Conservation (phyloP, 257 asterid genomes). For the Salvia miltiorrhiza region DNA sequence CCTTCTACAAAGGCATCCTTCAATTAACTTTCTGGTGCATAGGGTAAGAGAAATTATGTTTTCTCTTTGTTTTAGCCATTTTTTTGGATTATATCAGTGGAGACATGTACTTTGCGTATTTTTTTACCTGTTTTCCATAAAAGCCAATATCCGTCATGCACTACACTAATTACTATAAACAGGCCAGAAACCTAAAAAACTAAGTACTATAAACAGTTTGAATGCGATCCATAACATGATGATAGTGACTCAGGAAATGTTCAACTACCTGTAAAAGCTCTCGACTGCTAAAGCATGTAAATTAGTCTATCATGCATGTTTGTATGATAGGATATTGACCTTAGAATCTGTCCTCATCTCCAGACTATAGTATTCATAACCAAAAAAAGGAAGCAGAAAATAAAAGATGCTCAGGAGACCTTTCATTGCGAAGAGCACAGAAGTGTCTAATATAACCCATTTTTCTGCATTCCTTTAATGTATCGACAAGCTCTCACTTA, state of each 20-base stretch:
- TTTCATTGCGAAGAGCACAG: neutral
- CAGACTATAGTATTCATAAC: neutral
- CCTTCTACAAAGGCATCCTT: slow-evolving; percentile 93
- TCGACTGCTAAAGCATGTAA: neutral
- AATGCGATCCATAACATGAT: too few species aligned
- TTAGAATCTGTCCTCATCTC: neutral
- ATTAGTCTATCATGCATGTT: neutral
- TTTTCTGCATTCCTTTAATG: neutral
- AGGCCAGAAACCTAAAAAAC: neutral
- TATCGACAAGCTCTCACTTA: neutral
- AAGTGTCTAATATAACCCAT: neutral
- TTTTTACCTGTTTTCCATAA: neutral
- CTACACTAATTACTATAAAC: neutral
- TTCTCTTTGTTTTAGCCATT: slow-evolving; percentile 3
- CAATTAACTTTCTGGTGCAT: slow-evolving; percentile 86
- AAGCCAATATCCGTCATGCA: neutral
- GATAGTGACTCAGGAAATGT: neutral
- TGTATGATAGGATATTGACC: neutral
- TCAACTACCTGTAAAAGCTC: neutral
- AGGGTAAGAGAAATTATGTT: slow-evolving; percentile 37
- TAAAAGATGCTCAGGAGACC: neutral
- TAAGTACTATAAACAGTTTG: neutral
- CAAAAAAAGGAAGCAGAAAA: neutral
- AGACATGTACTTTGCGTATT: neutral
- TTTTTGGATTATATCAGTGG: neutral